Conservation (phyloP, 2,329 filamentous ascomycete genomes). For the Sporothrix brasiliensis region DNA sequence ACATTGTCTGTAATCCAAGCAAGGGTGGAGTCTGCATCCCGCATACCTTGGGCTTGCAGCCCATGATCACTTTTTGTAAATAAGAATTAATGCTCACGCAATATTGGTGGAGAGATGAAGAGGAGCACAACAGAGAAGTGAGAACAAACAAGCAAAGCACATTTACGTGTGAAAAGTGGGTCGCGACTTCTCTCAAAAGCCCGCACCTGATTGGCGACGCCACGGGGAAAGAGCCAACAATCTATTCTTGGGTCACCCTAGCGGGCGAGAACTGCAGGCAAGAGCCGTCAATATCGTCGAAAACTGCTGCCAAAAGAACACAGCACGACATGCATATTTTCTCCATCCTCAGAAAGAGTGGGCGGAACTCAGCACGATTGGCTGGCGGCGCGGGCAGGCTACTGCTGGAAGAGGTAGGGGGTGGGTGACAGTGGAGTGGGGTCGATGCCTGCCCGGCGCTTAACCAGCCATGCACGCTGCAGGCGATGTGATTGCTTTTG, state of each 20-base stretch:
- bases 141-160: background rate
- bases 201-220: constrained; percentile 11
- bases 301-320: no score
- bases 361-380: constrained; percentile 22
- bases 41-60: background rate
- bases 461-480: constrained; percentile 32
- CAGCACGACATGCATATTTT: no score
- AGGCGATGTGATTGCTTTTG: constrained; percentile 31
- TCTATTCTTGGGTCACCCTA: constrained; percentile 26
- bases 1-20: background rate
- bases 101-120: constrained; percentile 9
- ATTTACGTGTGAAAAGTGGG: background rate
- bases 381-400: constrained; percentile 15
- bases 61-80: constrained; percentile 13
- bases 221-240: constrained; percentile 4
- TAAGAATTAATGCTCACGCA: constrained; percentile 21
- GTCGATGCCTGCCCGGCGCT: constrained; percentile 35
- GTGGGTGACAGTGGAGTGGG: constrained; percentile 19
- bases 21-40: background rate
- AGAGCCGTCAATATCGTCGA: background rate
- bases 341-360: background rate
- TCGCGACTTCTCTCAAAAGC: background rate
- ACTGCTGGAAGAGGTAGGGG: constrained; percentile 21
- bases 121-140: background rate
- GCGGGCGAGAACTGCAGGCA: background rate